These are phyloP conservation scores for Ustilago cynodontis DNA, from an alignment of 1,284 basidiomycete genomes.

Conservation along the genomic window DNA sequence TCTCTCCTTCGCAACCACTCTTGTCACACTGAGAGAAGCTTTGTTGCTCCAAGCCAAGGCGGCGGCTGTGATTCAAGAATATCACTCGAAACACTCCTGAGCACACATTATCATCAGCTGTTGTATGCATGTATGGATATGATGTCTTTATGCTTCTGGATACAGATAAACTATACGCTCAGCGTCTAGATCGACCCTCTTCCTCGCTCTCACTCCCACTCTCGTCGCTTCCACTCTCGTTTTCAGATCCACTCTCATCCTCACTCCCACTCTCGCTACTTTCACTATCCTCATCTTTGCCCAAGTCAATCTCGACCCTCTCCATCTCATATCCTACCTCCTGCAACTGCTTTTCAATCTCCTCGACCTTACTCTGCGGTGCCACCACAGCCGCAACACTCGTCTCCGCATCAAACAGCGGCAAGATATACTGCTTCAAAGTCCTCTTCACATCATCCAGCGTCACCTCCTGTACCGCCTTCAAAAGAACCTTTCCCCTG, in stretches of 20 bases:
- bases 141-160: too few species aligned
- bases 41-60: too few species aligned
- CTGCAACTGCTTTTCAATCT: constrained; percentile 78
- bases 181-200: background rate
- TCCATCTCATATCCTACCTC: constrained; percentile 83
- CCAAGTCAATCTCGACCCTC: constrained; percentile 78
- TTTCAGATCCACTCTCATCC: constrained; percentile 24
- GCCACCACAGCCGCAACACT: constrained; percentile 87
- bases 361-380: constrained; percentile 82
- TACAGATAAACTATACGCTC: background rate
- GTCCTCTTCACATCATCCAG: constrained; percentile 80
- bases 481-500: constrained; percentile 56
- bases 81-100: too few species aligned
- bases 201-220: constrained; percentile 37
- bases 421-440: constrained; percentile 83
- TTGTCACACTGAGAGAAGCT: too few species aligned
- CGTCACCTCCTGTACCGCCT: constrained; percentile 75
- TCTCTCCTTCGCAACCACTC: too few species aligned
- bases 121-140: too few species aligned
- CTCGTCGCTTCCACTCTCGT: constrained; percentile 51
- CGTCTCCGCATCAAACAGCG: constrained; percentile 83
- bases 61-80: too few species aligned
- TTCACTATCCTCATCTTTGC: constrained; percentile 60
- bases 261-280: constrained; percentile 17
- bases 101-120: too few species aligned